Evolutionary conservation across 2,329 filamentous ascomycete species (phyloP).

Genomic region (Fusarium mundagurra): DNA sequence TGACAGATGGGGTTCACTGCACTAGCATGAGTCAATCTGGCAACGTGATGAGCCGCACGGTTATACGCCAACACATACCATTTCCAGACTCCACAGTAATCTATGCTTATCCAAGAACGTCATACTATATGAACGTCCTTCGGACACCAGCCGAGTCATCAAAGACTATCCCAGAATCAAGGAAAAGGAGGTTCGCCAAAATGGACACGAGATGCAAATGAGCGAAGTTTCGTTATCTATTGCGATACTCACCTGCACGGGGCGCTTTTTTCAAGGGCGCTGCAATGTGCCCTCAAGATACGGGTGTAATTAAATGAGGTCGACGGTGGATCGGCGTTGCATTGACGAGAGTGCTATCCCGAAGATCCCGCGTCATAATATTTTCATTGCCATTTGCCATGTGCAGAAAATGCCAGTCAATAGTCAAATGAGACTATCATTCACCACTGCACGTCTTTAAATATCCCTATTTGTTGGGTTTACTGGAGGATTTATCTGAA

Average conservation of each 20-base stretch:
- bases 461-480: fast-evolving
- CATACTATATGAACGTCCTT: background rate
- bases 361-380: background rate
- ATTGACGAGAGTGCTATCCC: background rate
- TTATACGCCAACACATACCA: background rate
- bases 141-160: background rate
- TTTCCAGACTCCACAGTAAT: background rate
- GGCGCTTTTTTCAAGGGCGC: background rate
- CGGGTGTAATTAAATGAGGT: background rate
- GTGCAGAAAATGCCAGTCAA: background rate
- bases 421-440: background rate
- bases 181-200: background rate
- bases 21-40: background rate
- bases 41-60: background rate
- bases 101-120: background rate
- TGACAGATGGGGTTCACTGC: background rate
- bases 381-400: background rate
- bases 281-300: conserved; percentile 7
- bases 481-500: background rate
- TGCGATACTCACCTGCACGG: background rate
- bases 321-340: conserved; percentile 4
- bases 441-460: fast-evolving
- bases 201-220: background rate
- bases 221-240: background rate
- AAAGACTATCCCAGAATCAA: background rate